phyloP scores from a whole-genome alignment of 176 grass and related monocot genomes.

The Puya raimondii region DNA sequence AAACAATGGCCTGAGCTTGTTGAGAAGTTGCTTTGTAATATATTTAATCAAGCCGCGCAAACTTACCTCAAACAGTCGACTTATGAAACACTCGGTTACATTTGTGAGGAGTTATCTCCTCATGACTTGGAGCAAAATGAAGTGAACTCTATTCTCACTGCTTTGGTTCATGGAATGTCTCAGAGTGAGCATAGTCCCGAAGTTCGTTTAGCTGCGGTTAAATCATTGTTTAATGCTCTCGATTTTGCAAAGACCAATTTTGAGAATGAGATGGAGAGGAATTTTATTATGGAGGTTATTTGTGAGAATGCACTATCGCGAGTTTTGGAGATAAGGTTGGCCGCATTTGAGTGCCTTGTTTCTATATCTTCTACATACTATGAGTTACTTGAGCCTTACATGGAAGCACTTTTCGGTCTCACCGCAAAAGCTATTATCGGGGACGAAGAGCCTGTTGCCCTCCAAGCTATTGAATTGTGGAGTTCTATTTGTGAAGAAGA shows the following conservation, averaged over 20 bases:
- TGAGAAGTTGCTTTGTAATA: conserved; percentile 53
- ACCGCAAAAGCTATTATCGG: conserved; percentile 76
- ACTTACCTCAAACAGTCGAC: conserved; percentile 69
- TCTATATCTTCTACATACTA: conserved; percentile 81
- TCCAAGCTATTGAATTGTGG: conserved; percentile 92
- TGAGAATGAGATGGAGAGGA: conserved; percentile 86
- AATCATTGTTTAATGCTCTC: conserved; percentile 77
- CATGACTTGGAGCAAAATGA: conserved; percentile 69
- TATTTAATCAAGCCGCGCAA: conserved; percentile 51
- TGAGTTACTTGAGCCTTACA: conserved; percentile 58
- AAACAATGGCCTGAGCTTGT: conserved; percentile 84
- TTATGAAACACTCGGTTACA: conserved; percentile 68
- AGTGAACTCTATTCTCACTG: conserved; percentile 85
- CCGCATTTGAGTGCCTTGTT: conserved; percentile 79
- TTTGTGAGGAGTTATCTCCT: conserved; percentile 75
- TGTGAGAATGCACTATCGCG: conserved; percentile 58
- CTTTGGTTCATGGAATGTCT: conserved; percentile 89
- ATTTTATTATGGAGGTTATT: conserved; percentile 81
- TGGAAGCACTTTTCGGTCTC: conserved; percentile 77
- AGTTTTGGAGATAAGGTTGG: conserved; percentile 73
- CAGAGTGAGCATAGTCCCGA: conserved; percentile 62
- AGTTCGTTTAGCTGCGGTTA: conserved; percentile 64
- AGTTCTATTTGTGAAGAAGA: conserved; percentile 91
- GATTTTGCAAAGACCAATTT: conserved; percentile 76
- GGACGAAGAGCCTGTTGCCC: conserved; percentile 85